Evolutionary conservation across 2,329 filamentous ascomycete species (phyloP).

Genomic region (Ophiostoma angusticollis): DNA sequence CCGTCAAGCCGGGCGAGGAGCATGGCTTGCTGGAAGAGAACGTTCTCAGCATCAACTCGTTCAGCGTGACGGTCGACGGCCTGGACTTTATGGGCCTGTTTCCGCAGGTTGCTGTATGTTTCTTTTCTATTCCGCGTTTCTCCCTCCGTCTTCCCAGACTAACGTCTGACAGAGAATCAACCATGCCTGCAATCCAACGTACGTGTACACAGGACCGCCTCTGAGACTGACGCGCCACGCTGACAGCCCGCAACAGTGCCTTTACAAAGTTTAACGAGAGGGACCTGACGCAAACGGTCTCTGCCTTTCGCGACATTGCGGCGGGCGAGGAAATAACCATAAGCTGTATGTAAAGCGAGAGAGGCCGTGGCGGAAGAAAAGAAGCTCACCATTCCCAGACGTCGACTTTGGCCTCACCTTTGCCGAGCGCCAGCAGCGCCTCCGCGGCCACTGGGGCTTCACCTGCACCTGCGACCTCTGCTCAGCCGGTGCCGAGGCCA

Average conservation of each 20-base stretch:
- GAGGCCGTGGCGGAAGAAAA: too few species aligned
- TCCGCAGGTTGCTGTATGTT: conserved; percentile 1
- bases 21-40: conserved; percentile 20
- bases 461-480: conserved; percentile 17
- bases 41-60: conserved; percentile 21
- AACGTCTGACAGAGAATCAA: conserved; percentile 18
- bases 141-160: too few species aligned
- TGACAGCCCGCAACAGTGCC: too few species aligned
- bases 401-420: conserved; percentile 14
- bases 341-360: conserved; percentile 19
- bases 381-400: too few species aligned
- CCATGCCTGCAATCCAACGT: conserved; percentile 17
- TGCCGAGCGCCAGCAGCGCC: conserved; percentile 11
- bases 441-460: conserved; percentile 19
- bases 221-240: too few species aligned
- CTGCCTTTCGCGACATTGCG: conserved; percentile 16
- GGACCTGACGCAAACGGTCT: conserved; percentile 14
- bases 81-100: conserved; percentile 14
- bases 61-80: conserved; percentile 18
- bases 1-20: not conserved
- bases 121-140: not conserved
- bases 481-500: not conserved
- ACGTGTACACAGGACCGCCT: too few species aligned
- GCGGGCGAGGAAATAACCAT: conserved; percentile 19
- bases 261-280: conserved; percentile 16